Base-by-base conservation (phyloP, 2,329 filamentous ascomycete species). In the Stachybotrys elegans region DNA sequence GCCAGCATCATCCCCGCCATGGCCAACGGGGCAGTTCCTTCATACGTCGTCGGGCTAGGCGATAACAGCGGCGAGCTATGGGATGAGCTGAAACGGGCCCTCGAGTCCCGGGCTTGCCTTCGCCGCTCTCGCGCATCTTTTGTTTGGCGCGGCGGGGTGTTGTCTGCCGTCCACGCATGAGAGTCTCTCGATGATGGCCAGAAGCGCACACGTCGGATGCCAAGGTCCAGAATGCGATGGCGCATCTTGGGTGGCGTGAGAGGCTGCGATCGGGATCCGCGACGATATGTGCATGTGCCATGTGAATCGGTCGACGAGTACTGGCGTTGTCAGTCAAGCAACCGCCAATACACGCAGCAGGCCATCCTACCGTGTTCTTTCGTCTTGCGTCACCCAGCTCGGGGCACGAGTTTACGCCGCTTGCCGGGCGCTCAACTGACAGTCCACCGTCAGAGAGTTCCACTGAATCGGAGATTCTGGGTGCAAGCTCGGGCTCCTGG, bases 71-170 rank as follows among this genome's bases (percentile, higher is more conserved):
- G 51, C 37, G 42, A 46, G 27, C 50, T 44, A 14, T 52, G 52
- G 17, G 54, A 59, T 13, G 51, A 54, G 11, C 53, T 50, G n/a
- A 52, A 48, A 6, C 45, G 50, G 19, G 52, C 48, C 6, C 51
- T 56, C 17, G 59, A 56, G 21, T 63, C 59, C 20, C 57, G 56
- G 22, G 60, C 61, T 40, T 50, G 54, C 23, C 57, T 51, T 41
- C 63, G 57, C 21, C 63, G 53, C 40, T 60, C 54, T 43, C 52
- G 59, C 17, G 59, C 55, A 22, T 56, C 53, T 40, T 47, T 53
- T 19, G 53, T 46, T 25, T 22, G 49, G 3, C 47, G 47, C 23
- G 45, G 46, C 22, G 22, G 36, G 19, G 38, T 22, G 14, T 44
- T 34, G 21, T 47, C 44, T 4, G 42, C 35, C 6, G 52, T 23